These are phyloP conservation scores for Achaetomiella virescens DNA, from an alignment of 495 filamentous ascomycete genomes.

Conservation along the genomic window DNA sequence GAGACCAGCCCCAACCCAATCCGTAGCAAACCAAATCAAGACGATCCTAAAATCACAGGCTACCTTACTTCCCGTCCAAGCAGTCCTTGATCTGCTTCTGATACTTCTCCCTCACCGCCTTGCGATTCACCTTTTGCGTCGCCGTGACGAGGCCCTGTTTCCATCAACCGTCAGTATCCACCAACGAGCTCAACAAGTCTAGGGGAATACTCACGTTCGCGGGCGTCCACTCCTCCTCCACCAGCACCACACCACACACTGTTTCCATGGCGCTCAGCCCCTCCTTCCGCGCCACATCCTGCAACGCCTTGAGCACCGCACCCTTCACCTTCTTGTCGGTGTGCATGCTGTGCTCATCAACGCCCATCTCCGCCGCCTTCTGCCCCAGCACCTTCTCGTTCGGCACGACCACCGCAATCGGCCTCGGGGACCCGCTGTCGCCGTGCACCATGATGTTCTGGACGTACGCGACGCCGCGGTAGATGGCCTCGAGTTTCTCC, in stretches of 20 bases:
- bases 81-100: constrained; percentile 49
- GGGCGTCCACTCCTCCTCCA: constrained; percentile 62
- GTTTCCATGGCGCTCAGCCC: constrained; percentile 52
- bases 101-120: constrained; percentile 48
- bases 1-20: not conserved
- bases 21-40: not conserved
- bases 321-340: constrained; percentile 42
- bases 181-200: not conserved
- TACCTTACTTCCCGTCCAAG: constrained; percentile 20
- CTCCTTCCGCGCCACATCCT: constrained; percentile 42
- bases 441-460: constrained; percentile 59
- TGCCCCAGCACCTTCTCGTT: constrained; percentile 49
- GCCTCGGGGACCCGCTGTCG: constrained; percentile 40
- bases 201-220: constrained; percentile 45
- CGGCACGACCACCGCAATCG: constrained; percentile 53
- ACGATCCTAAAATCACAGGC: not conserved
- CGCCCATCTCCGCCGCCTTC: constrained; percentile 44
- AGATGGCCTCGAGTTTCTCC: constrained; percentile 60
- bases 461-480: constrained; percentile 49
- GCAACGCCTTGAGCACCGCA: constrained; percentile 51
- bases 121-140: constrained; percentile 57
- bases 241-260: constrained; percentile 52
- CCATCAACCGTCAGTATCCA: constrained; percentile 20
- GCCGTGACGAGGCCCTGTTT: constrained; percentile 53
- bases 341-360: constrained; percentile 42